Evolutionary conservation across 2,329 filamentous ascomycete genomes (phyloP), one percentile per base, ranked within the genome.

Genomic region (Colletotrichum somersetense): DNA sequence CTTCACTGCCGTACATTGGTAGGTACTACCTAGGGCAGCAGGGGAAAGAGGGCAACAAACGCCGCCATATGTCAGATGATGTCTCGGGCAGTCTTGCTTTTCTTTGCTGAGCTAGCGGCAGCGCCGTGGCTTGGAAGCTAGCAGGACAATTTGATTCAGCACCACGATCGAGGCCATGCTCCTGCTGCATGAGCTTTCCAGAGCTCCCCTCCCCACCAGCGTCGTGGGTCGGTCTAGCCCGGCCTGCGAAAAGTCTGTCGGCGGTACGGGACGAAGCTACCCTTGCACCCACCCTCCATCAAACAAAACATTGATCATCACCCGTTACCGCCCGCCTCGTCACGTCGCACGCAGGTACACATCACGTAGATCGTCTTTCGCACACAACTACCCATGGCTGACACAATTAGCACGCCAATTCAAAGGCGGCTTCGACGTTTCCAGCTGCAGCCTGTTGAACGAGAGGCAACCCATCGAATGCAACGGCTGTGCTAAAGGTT

Each of bases 71-170:
- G 53, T 46, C 59, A 68, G 56, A 61, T 53, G 53, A 59, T 72
- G 66, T 72, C 59, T 69, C 65, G 69, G 57, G 26, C 18, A 33
- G 40, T 55, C 10, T 68, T 55, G 57, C 68, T 68, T 71, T 68
- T 68, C 68, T 40, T 38, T 68, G 44, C n/a, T 52, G 46, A 58
- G 65, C 65, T 59, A 64, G 70, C 59, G 53, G 59, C 66, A 59
- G 55, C 69, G 69, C 66, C 66, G 63, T 65, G 69, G 66, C 69
- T 69, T 69, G 55, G 26, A 62, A 52, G 46, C 46, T 50, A 64
- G 69, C 59, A 48, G 56, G 30, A 50, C 40, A 48, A n/a, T 56
- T 59, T 58, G 46, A 46, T 18, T 16, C 52, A 55, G 69, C 59
- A 59, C 33, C 46, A 64, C 46, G 66, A 64, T 67, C 33, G 33